phyloP scores from a whole-genome alignment of 495 filamentous ascomycete genomes.

The Cenococcum geophilum region DNA sequence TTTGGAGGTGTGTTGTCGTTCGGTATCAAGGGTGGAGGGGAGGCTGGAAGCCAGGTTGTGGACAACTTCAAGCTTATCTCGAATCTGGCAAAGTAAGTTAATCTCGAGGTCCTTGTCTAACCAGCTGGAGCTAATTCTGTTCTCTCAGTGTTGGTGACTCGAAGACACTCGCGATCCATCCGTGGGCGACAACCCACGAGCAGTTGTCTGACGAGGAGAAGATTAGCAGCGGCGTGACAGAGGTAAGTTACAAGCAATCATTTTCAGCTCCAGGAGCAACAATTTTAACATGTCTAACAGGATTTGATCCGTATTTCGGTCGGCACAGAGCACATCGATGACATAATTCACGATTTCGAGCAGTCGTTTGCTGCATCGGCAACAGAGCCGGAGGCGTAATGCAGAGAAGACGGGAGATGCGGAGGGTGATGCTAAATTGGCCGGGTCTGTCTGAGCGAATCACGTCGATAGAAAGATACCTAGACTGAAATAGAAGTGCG shows the following conservation, averaged over 20 bases:
- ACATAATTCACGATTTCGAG: slow-evolving; percentile 94
- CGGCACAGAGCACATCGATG: slow-evolving; percentile 95
- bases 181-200: slow-evolving; percentile 94
- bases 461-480: slow-evolving; percentile 3
- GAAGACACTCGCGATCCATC: slow-evolving; percentile 92
- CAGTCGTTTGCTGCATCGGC: slow-evolving; percentile 68
- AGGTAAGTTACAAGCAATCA: slow-evolving; percentile 41
- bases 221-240: slow-evolving; percentile 73
- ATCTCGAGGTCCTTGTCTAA: background rate
- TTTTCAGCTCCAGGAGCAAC: background rate
- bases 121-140: background rate
- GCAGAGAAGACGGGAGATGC: slow-evolving; percentile 36
- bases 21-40: slow-evolving; percentile 82
- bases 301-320: slow-evolving; percentile 96
- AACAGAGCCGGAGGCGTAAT: slow-evolving; percentile 40
- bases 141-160: slow-evolving; percentile 55
- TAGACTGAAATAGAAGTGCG: background rate
- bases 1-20: slow-evolving; percentile 91
- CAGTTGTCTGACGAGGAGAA: slow-evolving; percentile 83
- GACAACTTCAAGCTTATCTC: slow-evolving; percentile 94
- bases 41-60: slow-evolving; percentile 77
- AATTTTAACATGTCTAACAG: slow-evolving; percentile 22
- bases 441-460: slow-evolving; percentile 19
- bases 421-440: slow-evolving; percentile 33
- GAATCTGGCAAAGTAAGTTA: slow-evolving; percentile 66